A percentile compares a stretch with the other conserved stretches of the same genome.
phyloP scores from a whole-genome alignment of 257 asterid species.

The Nicotiana knightiana region DNA sequence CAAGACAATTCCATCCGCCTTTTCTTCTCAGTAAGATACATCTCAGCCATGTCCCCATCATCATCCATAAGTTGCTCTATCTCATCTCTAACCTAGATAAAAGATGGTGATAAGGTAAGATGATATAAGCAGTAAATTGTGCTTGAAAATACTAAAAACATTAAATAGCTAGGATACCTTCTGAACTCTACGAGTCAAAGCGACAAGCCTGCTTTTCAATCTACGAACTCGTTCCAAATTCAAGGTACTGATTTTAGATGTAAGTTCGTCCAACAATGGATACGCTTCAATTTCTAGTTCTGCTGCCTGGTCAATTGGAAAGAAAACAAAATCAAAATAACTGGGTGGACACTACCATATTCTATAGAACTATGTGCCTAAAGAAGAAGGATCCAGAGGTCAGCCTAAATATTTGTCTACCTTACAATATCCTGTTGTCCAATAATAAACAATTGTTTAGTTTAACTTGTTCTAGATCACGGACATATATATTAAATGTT shows the following conservation, averaged over 20 bases:
- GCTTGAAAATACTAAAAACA: slow-evolving; percentile 4
- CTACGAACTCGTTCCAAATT: slow-evolving; percentile 95
- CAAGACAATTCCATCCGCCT: slow-evolving; percentile 64
- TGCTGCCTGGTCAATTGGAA: slow-evolving; percentile 60
- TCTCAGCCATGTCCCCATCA: slow-evolving; percentile 99
- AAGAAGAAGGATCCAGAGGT: not conserved
- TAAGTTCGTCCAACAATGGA: slow-evolving; percentile 93
- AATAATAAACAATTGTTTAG: not conserved
- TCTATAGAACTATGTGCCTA: not conserved
- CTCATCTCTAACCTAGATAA: slow-evolving; percentile 94
- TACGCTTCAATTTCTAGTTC: slow-evolving; percentile 98
- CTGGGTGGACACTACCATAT: not conserved
- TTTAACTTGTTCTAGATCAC: not conserved
- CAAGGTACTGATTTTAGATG: slow-evolving; percentile 92
- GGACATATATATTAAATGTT: not conserved
- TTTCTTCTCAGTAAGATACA: slow-evolving; percentile 97
- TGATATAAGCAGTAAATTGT: slow-evolving; percentile 16
- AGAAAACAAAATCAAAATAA: not conserved
- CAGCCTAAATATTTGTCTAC: not conserved
- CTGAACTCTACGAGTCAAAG: slow-evolving; percentile 92
- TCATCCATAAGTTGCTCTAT: slow-evolving; percentile 99
- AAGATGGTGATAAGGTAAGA: slow-evolving; percentile 10
- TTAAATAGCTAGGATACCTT: slow-evolving; percentile 49
- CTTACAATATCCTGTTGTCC: not conserved
- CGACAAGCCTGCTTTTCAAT: slow-evolving; percentile 95